A percentile compares a stretch with the other conserved stretches of the same genome.
These are phyloP conservation scores for Cutaneotrichosporon cutaneum DNA, from an alignment of 1,284 basidiomycete genomes.

Conservation along the genomic window DNA sequence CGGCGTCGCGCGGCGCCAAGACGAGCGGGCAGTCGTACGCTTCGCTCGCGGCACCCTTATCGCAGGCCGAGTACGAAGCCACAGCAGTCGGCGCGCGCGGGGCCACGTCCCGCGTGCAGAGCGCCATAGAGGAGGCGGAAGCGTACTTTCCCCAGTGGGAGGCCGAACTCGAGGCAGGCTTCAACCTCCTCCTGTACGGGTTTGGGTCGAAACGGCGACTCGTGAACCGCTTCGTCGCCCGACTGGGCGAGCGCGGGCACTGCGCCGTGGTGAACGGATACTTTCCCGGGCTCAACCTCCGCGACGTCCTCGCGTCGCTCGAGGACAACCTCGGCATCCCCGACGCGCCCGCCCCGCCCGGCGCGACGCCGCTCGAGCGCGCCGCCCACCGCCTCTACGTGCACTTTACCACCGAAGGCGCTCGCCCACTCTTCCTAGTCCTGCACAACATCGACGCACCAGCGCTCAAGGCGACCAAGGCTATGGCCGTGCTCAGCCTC, in stretches of 20 bases:
- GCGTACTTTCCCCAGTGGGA: slow-evolving; percentile 57
- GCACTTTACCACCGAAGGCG: slow-evolving; percentile 57
- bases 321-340: slow-evolving; percentile 52
- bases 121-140: slow-evolving; percentile 21
- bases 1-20: slow-evolving; percentile 60
- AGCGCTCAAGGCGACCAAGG: slow-evolving; percentile 63
- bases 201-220: slow-evolving; percentile 76
- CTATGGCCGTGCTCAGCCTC: slow-evolving; percentile 61
- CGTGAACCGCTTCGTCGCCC: slow-evolving; percentile 69
- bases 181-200: slow-evolving; percentile 82
- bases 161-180: slow-evolving; percentile 72
- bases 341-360: slow-evolving; percentile 47
- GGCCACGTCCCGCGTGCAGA: slow-evolving; percentile 30
- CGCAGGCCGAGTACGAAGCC: slow-evolving; percentile 44
- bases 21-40: slow-evolving; percentile 78
- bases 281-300: slow-evolving; percentile 66
- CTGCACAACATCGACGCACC: slow-evolving; percentile 84
- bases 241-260: slow-evolving; percentile 63
- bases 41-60: slow-evolving; percentile 62
- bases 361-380: slow-evolving; percentile 57
- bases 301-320: slow-evolving; percentile 68
- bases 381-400: slow-evolving; percentile 65
- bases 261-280: slow-evolving; percentile 78
- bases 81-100: slow-evolving; percentile 20
- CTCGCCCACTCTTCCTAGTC: slow-evolving; percentile 65